Evolutionary conservation across 2,329 filamentous ascomycete species (phyloP), one percentile per base, ranked within the genome.

Genomic region (Leptodontidium sp.): DNA sequence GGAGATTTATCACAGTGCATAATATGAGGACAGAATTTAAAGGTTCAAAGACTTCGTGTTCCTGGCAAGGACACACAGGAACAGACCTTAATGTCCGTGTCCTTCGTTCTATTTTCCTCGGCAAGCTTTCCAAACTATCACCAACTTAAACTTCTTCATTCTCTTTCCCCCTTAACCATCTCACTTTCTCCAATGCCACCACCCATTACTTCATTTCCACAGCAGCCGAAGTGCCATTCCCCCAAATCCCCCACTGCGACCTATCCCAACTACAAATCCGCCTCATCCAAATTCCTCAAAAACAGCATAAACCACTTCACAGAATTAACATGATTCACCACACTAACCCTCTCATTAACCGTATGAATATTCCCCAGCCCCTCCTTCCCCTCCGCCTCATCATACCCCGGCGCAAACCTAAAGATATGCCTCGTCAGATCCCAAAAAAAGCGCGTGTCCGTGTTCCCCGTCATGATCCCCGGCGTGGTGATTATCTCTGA

Each of bases 221-320:
- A 32, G 3, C 29, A 32, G 21, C 6, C 29, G 1, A 32, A 32
- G 29, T 6, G 6, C 29, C 29, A 32, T 40, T 53, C 24, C 24
- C 50, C 26, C 50, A 15, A n/a, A 53, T 29, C 57, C 12, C 3
- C 29, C 3, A 32, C 29, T 4, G 1, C 32, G 45, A 12, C 45
- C 38, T 35, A 15, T 8, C 14, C 24, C 38, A 32, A 7, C 35
- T 40, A 40, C 35, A 59, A 58, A 15, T 68, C 61, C 58, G 52
- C 53, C 53, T 53, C 64, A 49, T 66, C 49, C 38, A 52, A 21
- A 55, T 53, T 66, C 57, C 53, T 53, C 40, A 62, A 24, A 45
- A 67, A 67, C 35, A 61, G 17, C 35, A 43, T 52, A 45, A 67
- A 67, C 57, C 65, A 67, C 50, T 58, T 63, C 7, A 62, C 65